Conservation (phyloP, 2,329 filamentous ascomycete species). For the Coniochaeta sp. region DNA sequence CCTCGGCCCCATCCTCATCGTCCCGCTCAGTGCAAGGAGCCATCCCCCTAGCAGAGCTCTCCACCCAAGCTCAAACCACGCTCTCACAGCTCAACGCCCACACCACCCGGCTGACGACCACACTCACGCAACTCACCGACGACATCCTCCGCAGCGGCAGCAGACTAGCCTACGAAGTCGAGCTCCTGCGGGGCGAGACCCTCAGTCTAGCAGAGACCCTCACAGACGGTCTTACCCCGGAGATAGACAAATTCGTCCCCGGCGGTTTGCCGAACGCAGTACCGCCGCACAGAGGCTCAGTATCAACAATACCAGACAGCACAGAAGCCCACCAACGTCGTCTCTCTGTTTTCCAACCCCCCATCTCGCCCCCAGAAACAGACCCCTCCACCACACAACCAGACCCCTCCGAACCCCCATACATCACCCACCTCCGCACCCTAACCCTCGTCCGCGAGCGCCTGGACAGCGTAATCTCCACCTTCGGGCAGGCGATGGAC, state of each 20-base stretch:
- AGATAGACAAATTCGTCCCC: slow-evolving; percentile 67
- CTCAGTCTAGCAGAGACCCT: slow-evolving; percentile 73
- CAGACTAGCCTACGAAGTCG: slow-evolving; percentile 87
- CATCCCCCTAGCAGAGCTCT: slow-evolving; percentile 67
- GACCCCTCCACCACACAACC: slow-evolving; percentile 16
- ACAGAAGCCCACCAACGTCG: neutral
- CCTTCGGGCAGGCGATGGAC: slow-evolving; percentile 92
- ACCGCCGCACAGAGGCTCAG: slow-evolving; percentile 15
- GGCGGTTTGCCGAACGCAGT: slow-evolving; percentile 30
- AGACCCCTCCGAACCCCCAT: slow-evolving; percentile 56
- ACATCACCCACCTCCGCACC: slow-evolving; percentile 73
- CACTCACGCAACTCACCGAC: slow-evolving; percentile 83
- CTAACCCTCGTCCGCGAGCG: slow-evolving; percentile 74
- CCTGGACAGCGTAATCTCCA: slow-evolving; percentile 83
- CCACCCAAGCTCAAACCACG: slow-evolving; percentile 74
- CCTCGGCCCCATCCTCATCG: slow-evolving; percentile 12
- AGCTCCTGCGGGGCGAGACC: slow-evolving; percentile 84
- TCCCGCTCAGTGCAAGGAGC: slow-evolving; percentile 21
- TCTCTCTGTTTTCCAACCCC: neutral
- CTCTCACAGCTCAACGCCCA: slow-evolving; percentile 84
- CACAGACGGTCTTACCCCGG: slow-evolving; percentile 62
- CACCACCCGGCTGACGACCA: slow-evolving; percentile 72
- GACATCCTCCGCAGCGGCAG: slow-evolving; percentile 88
- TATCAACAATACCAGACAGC: neutral
- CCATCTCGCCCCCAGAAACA: slow-evolving; percentile 9